These are phyloP conservation scores for Prunus padus DNA, from an alignment of 306 rosid genomes.

Conservation along the genomic window DNA sequence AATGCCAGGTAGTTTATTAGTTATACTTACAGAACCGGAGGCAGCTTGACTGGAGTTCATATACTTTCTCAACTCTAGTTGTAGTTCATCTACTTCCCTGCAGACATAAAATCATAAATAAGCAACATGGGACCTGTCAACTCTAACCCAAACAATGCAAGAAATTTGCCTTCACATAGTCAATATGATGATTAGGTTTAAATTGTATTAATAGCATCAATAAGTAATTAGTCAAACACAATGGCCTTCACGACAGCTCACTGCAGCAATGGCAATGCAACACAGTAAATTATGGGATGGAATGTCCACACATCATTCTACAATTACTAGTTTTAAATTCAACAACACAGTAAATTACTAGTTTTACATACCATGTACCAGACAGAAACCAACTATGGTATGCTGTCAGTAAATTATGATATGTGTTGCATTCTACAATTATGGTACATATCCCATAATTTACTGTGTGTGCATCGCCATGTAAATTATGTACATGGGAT, in stretches of 20 bases:
- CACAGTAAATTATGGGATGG: slow-evolving; percentile 11
- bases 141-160: background rate
- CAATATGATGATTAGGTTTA: background rate
- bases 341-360: too few species aligned
- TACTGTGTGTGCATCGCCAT: too few species aligned
- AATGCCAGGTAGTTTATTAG: slow-evolving; percentile 20
- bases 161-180: background rate
- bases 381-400: too few species aligned
- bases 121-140: slow-evolving; percentile 23
- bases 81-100: slow-evolving; percentile 65
- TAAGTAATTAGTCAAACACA: background rate
- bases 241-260: background rate
- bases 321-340: too few species aligned
- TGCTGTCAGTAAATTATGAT: too few species aligned
- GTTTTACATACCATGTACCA: too few species aligned
- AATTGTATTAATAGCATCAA: slow-evolving; percentile 6
- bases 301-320: too few species aligned
- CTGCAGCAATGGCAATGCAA: slow-evolving; percentile 9
- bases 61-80: slow-evolving; percentile 46
- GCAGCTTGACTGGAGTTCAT: slow-evolving; percentile 45
- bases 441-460: too few species aligned
- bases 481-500: too few species aligned
- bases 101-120: slow-evolving; percentile 27
- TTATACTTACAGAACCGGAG: slow-evolving; percentile 52
- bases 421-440: too few species aligned